phyloP scores from a whole-genome alignment of 2,329 filamentous ascomycete genomes.

The Ophiostoma pallidulum region DNA sequence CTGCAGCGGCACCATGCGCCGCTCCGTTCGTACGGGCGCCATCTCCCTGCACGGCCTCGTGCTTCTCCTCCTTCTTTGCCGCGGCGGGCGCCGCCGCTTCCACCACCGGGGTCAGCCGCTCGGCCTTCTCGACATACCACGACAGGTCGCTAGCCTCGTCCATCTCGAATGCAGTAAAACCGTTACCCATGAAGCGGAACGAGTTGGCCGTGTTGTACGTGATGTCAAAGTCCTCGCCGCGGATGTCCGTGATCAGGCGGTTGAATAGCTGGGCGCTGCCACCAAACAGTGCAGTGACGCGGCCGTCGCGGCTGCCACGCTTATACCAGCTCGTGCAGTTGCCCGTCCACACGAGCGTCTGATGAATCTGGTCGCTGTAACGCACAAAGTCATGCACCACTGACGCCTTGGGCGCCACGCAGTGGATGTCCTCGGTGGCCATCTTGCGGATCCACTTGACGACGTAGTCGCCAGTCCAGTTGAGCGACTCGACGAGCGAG shows the following conservation, averaged over 20 bases:
- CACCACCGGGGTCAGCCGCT: not conserved
- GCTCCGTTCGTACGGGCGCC: not conserved
- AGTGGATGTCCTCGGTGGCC: conserved; percentile 23
- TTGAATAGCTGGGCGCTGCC: conserved; percentile 16
- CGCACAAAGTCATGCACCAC: conserved; percentile 24
- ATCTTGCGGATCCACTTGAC: conserved; percentile 14
- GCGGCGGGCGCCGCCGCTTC: not conserved
- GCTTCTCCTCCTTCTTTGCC: not conserved
- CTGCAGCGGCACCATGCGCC: too few relatives aligned
- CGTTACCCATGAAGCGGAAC: conserved; percentile 14
- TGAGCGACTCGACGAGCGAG: conserved; percentile 8
- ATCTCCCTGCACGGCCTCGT: not conserved
- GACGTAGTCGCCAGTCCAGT: conserved; percentile 9
- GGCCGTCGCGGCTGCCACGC: conserved; percentile 17
- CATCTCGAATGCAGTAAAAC: conserved; percentile 10
- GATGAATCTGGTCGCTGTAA: conserved; percentile 21
- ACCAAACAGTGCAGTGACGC: conserved; percentile 14
- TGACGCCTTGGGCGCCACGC: conserved; percentile 19
- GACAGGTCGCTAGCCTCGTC: conserved; percentile 3
- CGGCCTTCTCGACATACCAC: conserved; percentile 3
- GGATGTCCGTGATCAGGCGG: conserved; percentile 18
- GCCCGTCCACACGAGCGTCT: conserved; percentile 26
- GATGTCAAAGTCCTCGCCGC: conserved; percentile 24
- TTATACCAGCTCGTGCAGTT: conserved; percentile 23
- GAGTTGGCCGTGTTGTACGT: conserved; percentile 12